Evolutionary conservation across 2,329 filamentous ascomycete species (phyloP), one percentile per base, ranked within the genome.

Genomic region (Sphaerostilbella broomeana): DNA sequence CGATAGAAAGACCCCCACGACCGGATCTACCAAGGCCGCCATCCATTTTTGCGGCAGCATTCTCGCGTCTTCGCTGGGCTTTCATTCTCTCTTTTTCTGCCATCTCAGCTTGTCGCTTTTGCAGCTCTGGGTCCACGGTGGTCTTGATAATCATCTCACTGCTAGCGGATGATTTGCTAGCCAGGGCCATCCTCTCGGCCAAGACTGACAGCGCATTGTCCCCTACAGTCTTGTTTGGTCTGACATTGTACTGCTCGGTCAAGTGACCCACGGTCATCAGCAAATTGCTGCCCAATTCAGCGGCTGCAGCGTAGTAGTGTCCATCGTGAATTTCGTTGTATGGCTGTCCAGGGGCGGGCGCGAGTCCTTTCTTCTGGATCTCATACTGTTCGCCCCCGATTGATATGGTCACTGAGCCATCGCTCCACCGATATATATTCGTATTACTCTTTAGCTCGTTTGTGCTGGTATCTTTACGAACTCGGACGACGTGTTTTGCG

Each of bases 351-450:
- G 63, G 64, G 2, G 71, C 65, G 2, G 83, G 81, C 2, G 82
- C 83, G 33, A 88, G 74, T 17, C 70, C 63, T 61, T 86, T 87
- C 51, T 75, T 79, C 46, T 79, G 72, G 31, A 89, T 72, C 53
- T 87, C 82, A 65, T 82, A 89, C 53, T 89, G 84, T 47, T 81
- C 78, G 43, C 77, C 79, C 11, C 84, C 85, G 17, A 89, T 69
- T n/a, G 82, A 77, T 17, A 90, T 67, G 9, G 84, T 88, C 12
- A 86, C 66, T 4, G 81, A 86, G 19, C 85, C 85, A 54, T 90
- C 85, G 45, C 80, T 86, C 85, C 85, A 90, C 50, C 76, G 75
- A 54, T 86, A 77, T 20, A 90, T 65, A 46, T 81, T 75, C 3
- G 85, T 76, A 56, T 90, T 90, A 54, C 84, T 88, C 55, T 84